These are phyloP conservation scores for Cordyceps cateniannulata DNA, from an alignment of 2,329 filamentous ascomycete genomes.

Conservation along the genomic window DNA sequence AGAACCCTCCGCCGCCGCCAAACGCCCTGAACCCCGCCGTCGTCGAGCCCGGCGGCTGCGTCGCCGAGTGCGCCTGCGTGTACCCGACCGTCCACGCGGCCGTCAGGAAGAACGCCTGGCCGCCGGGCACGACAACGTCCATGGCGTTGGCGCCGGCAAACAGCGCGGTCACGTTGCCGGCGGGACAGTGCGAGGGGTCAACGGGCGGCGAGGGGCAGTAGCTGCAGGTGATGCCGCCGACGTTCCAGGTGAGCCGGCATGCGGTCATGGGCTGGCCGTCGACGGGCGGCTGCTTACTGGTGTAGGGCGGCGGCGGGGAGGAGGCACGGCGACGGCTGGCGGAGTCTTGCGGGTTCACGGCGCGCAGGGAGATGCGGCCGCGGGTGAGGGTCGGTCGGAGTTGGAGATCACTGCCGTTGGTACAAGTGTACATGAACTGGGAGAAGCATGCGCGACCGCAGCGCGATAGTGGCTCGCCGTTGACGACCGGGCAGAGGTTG, in stretches of 20 bases:
- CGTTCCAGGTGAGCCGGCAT: constrained; percentile 18
- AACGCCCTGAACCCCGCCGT: constrained; percentile 24
- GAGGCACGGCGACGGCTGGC: not conserved
- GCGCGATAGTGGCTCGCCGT: constrained; percentile 27
- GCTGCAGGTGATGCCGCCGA: constrained; percentile 23
- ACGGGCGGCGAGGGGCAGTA: not conserved
- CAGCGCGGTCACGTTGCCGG: constrained; percentile 23
- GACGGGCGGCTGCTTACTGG: constrained; percentile 9
- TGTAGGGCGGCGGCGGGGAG: not conserved
- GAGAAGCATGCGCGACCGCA: constrained; percentile 30
- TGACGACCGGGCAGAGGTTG: constrained; percentile 28
- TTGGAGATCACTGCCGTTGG: not conserved
- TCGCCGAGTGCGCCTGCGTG: constrained; percentile 28
- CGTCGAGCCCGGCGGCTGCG: constrained; percentile 22
- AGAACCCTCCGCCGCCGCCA: constrained; percentile 23
- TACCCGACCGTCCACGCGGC: constrained; percentile 23
- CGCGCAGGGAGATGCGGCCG: constrained; percentile 19
- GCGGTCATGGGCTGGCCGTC: constrained; percentile 25
- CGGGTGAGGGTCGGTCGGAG: not conserved
- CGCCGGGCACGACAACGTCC: constrained; percentile 27
- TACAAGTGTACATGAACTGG: constrained; percentile 22
- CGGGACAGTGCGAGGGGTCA: constrained; percentile 21
- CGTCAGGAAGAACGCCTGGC: constrained; percentile 26
- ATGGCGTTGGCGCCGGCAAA: constrained; percentile 18
- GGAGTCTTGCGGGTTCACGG: constrained; percentile 22